Evolutionary conservation across 1,284 basidiomycete species (phyloP).

Genomic region (Ustilago vetiveriae): DNA sequence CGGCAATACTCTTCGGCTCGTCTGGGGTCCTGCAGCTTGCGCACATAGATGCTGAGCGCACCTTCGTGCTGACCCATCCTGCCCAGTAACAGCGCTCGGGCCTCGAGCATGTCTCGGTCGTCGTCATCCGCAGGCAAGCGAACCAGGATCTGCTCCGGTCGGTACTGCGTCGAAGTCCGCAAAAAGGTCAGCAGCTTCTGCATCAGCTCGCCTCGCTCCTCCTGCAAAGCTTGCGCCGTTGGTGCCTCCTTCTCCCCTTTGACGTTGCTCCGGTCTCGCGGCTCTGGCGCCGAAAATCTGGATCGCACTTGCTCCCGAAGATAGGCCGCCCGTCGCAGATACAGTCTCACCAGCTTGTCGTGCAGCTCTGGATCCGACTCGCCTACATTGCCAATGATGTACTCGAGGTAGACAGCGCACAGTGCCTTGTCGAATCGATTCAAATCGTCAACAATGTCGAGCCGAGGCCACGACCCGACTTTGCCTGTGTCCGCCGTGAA

Average conservation of each 20-base stretch:
- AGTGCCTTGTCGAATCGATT: constrained; percentile 74
- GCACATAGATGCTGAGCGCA: constrained; percentile 90
- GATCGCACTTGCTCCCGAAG: constrained; percentile 37
- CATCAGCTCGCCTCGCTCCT: constrained; percentile 71
- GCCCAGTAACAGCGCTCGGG: constrained; percentile 87
- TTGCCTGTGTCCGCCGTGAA: constrained; percentile 84
- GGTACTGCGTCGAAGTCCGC: constrained; percentile 77
- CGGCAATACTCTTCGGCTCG: constrained; percentile 79
- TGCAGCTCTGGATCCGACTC: constrained; percentile 80
- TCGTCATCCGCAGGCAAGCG: constrained; percentile 79
- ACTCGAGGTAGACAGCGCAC: constrained; percentile 85
- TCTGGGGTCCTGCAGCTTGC: constrained; percentile 79
- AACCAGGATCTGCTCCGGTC: constrained; percentile 81
- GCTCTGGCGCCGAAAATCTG: not conserved
- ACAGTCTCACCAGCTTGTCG: constrained; percentile 86
- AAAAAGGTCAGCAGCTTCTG: constrained; percentile 81
- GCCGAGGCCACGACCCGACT: constrained; percentile 74
- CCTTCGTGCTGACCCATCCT: constrained; percentile 89
- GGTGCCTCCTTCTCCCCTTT: not conserved
- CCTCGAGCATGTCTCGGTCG: constrained; percentile 75
- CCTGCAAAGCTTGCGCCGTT: constrained; percentile 3
- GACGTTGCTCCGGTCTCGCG: not conserved
- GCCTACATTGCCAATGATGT: constrained; percentile 78
- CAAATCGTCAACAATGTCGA: constrained; percentile 70
- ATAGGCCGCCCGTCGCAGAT: constrained; percentile 74